A percentile compares a stretch with the other conserved stretches of the same genome.
phyloP scores from a whole-genome alignment of 306 rosid genomes.

The Neltuma alba region DNA sequence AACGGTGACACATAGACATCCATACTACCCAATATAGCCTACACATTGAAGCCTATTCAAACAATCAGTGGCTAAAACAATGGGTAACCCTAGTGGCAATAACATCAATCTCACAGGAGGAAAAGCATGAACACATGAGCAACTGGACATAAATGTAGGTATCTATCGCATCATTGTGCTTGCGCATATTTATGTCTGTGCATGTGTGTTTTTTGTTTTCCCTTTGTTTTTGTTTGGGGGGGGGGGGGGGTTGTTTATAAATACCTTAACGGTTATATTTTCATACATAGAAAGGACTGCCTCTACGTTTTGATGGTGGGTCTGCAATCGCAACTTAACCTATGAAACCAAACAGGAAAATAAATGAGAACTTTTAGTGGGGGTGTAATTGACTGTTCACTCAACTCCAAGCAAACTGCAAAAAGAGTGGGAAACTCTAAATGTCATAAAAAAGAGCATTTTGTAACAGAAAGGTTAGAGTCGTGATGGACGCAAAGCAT shows the following conservation, averaged over 20 bases:
- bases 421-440: background rate
- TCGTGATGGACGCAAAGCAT: background rate
- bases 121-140: background rate
- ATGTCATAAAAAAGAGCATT: slow-evolving; percentile 17
- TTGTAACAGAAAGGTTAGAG: background rate
- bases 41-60: background rate
- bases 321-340: slow-evolving; percentile 84
- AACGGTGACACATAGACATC: background rate
- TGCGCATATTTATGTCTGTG: background rate
- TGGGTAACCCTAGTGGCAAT: background rate
- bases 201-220: background rate
- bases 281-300: slow-evolving; percentile 79
- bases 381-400: slow-evolving; percentile 1
- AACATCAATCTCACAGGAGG: background rate
- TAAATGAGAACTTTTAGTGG: slow-evolving; percentile 23
- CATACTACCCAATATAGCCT: background rate
- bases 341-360: slow-evolving; percentile 37
- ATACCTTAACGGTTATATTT: slow-evolving; percentile 69
- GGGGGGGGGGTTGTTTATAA: background rate
- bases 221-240: background rate
- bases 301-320: slow-evolving; percentile 92
- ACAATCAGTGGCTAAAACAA: background rate
- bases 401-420: slow-evolving; percentile 9
- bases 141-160: background rate
- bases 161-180: background rate